Evolutionary conservation across 2,329 filamentous ascomycete genomes (phyloP).

Genomic region (Epichloe brachyelytri): DNA sequence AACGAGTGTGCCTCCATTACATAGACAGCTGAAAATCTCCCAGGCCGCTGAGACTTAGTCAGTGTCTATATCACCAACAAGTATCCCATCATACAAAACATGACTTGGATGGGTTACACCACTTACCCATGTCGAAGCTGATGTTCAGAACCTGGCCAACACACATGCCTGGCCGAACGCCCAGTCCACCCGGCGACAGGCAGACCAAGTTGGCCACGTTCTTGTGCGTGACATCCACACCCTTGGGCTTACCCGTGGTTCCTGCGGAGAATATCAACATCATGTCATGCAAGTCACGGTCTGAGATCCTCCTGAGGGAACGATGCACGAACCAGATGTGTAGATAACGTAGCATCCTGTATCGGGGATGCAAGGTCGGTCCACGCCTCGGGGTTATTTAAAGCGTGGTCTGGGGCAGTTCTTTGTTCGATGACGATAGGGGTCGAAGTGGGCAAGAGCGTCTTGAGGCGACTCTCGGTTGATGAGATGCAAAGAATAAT

Average conservation of each 20-base stretch:
- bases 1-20: slow-evolving; percentile 44
- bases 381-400: slow-evolving; percentile 7
- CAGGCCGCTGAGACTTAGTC: slow-evolving; percentile 34
- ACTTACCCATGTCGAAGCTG: slow-evolving; percentile 48
- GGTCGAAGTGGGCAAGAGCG: slow-evolving; percentile 13
- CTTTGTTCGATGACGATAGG: slow-evolving; percentile 19
- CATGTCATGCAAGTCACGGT: neutral
- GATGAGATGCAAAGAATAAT: slow-evolving; percentile 35
- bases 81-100: neutral
- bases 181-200: slow-evolving; percentile 36
- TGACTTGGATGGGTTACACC: neutral
- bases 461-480: slow-evolving; percentile 20
- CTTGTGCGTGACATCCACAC: slow-evolving; percentile 42
- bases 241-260: slow-evolving; percentile 45
- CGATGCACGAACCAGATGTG: slow-evolving; percentile 31
- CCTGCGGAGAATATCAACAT: slow-evolving; percentile 13
- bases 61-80: slow-evolving; percentile 2
- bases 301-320: neutral
- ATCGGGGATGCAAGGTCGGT: slow-evolving; percentile 22
- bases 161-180: slow-evolving; percentile 33
- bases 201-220: slow-evolving; percentile 43
- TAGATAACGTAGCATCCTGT: slow-evolving; percentile 37
- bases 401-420: neutral
- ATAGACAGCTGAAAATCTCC: slow-evolving; percentile 44
- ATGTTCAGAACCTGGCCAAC: slow-evolving; percentile 45